Evolutionary conservation across 2,329 filamentous ascomycete genomes (phyloP).

Genomic region (Exophiala lecanii-corni): DNA sequence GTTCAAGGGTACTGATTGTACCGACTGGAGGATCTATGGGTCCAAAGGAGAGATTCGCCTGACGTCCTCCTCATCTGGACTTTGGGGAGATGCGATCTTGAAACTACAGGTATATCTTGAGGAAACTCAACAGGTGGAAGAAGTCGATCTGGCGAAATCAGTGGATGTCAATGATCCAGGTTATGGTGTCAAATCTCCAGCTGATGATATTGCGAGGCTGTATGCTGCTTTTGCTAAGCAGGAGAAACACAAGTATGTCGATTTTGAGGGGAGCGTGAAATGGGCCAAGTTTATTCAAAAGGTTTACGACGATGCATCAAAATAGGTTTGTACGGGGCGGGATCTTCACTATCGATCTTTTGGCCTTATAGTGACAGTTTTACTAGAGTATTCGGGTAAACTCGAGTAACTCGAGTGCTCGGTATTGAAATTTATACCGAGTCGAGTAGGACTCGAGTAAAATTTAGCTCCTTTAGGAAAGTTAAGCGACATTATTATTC

Average conservation of each 20-base stretch:
- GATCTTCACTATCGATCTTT: too few relatives aligned
- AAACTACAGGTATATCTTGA: slow-evolving; percentile 4
- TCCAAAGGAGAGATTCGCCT: slow-evolving; percentile 12
- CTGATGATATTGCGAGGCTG: slow-evolving; percentile 9
- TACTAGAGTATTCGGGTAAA: too few relatives aligned
- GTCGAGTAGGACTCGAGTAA: too few relatives aligned
- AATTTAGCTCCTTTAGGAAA: too few relatives aligned
- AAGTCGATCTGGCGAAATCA: slow-evolving; percentile 1
- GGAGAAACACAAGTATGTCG: slow-evolving; percentile 4
- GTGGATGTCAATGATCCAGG: background rate
- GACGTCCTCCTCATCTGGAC: background rate
- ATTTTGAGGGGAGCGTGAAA: slow-evolving; percentile 8
- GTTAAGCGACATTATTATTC: too few relatives aligned
- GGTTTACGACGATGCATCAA: background rate
- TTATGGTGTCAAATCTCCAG: slow-evolving; percentile 3
- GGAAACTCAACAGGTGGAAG: slow-evolving; percentile 1
- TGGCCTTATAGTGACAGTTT: too few relatives aligned
- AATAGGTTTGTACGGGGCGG: too few relatives aligned
- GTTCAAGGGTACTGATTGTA: slow-evolving; percentile 4
- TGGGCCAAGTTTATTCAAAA: slow-evolving; percentile 10
- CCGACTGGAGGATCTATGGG: slow-evolving; percentile 23
- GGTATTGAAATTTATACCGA: too few relatives aligned
- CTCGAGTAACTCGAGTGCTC: too few relatives aligned
- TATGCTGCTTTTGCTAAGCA: slow-evolving; percentile 7
- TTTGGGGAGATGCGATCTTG: background rate